Evolutionary conservation across 1,284 basidiomycete genomes (phyloP), one percentile per base, ranked within the genome.

Genomic region (Nidula niveotomentosa): DNA sequence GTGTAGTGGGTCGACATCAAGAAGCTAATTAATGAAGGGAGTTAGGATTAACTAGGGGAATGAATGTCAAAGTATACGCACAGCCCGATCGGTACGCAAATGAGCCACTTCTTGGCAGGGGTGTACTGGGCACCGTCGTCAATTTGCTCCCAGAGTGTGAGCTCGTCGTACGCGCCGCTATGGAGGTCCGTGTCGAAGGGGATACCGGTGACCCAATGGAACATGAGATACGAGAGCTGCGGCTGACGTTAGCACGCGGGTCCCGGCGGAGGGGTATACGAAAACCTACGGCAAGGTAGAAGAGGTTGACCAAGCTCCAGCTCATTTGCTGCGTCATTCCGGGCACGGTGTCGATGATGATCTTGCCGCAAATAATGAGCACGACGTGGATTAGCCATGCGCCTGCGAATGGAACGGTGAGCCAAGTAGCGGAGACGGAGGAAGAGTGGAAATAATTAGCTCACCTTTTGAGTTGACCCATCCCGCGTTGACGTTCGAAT

Each of bases 131-230:
- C 96, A 41, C 96, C 96, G 57, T 94, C 91, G 72, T 99, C 96
- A 57, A 99, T 99, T 80, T 99, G 96, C 70, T 99, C 96, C 96
- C 96, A 99, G 30, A 99, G 77, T 0, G 97, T 99, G 49, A 99
- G 81, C 63, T 98, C 93, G 70, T 99, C 96, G 74, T 97, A 99
- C 5, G 93, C 96, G 44, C 97, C 97, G 10, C 89, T 89, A 61
- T 92, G 90, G 36, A 90, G 73, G 69, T 94, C 81, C 66, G 87
- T 88, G 66, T 96, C 91, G 71, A 99, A 99, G 2, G 97, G 96
- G 36, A 97, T 94, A 49, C 96, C 96, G 9, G 94, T 98, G 53
- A 97, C 94, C 79, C 93, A 94, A 72, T 99, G 96, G 76, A 99
- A 99, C 93, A 99, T 97, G 61, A 98, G 79, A 75, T 96, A 99